phyloP scores from a whole-genome alignment of 2,329 filamentous ascomycete genomes.

The Beauveria australis region DNA sequence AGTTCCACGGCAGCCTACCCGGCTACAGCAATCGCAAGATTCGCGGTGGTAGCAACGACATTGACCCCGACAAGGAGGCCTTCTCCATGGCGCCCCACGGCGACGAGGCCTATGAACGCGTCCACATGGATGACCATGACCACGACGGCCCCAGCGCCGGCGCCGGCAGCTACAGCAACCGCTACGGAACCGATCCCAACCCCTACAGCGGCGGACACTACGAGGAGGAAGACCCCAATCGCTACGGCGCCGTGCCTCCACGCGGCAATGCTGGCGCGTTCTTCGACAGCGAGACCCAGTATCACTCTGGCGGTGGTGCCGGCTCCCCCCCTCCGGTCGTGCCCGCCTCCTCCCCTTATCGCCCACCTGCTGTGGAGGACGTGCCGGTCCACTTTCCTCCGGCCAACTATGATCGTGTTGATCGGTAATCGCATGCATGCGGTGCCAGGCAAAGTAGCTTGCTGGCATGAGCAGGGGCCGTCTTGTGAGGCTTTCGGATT shows the following conservation, averaged over 20 bases:
- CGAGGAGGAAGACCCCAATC: constrained; percentile 31
- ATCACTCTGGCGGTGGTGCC: constrained; percentile 25
- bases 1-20: constrained; percentile 52
- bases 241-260: constrained; percentile 30
- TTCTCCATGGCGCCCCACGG: constrained; percentile 61
- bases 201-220: constrained; percentile 28
- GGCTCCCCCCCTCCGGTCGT: constrained; percentile 3
- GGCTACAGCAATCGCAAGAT: constrained; percentile 47
- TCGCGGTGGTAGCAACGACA: constrained; percentile 37
- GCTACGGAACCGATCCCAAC: constrained; percentile 27
- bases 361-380: constrained; percentile 17
- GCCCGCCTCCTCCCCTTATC: constrained; percentile 16
- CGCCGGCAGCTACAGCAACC: constrained; percentile 23
- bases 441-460: background rate
- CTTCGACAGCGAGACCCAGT: constrained; percentile 45
- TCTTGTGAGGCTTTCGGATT: background rate
- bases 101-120: constrained; percentile 56
- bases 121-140: constrained; percentile 49
- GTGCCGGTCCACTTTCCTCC: constrained; percentile 1
- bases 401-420: constrained; percentile 3
- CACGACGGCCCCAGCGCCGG: constrained; percentile 23
- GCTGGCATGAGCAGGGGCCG: background rate
- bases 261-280: constrained; percentile 27
- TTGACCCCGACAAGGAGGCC: constrained; percentile 61
- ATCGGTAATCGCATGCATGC: background rate